A percentile compares a stretch with the other conserved stretches of the same genome.
Evolutionary conservation across 1,139 yeast genomes (phyloP).

Genomic region (Blastobotrys elegans): DNA sequence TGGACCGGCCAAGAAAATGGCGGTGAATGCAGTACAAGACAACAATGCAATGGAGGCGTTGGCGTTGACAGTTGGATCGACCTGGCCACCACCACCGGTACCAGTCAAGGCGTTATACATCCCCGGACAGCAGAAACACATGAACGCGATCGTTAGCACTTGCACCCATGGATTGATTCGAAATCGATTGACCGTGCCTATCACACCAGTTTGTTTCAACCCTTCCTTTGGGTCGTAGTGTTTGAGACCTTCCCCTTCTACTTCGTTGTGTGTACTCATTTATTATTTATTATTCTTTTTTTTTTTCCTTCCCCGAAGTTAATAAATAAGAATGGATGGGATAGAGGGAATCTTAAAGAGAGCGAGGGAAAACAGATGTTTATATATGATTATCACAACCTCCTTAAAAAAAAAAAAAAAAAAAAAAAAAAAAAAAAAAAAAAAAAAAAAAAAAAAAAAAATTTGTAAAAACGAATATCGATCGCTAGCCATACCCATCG

Average conservation of each 20-base stretch:
- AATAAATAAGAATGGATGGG: no score
- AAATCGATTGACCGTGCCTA: constrained; percentile 10
- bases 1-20: constrained; percentile 58
- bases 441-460: no score
- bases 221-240: constrained; percentile 12
- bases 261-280: background rate
- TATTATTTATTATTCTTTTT: background rate
- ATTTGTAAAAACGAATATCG: background rate
- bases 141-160: constrained; percentile 27
- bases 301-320: no score
- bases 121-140: constrained; percentile 39
- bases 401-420: background rate
- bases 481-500: no score
- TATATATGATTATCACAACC: background rate
- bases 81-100: constrained; percentile 48
- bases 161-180: constrained; percentile 25
- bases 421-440: no score
- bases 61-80: constrained; percentile 41
- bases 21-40: constrained; percentile 44
- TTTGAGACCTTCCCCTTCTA: background rate
- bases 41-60: constrained; percentile 41
- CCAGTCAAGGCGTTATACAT: constrained; percentile 55
- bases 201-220: constrained; percentile 9
- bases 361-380: background rate
- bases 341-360: background rate